Evolutionary conservation across 371 early-diverging fungal species (phyloP).

Genomic region (Neoconidiobolus thromboides): DNA sequence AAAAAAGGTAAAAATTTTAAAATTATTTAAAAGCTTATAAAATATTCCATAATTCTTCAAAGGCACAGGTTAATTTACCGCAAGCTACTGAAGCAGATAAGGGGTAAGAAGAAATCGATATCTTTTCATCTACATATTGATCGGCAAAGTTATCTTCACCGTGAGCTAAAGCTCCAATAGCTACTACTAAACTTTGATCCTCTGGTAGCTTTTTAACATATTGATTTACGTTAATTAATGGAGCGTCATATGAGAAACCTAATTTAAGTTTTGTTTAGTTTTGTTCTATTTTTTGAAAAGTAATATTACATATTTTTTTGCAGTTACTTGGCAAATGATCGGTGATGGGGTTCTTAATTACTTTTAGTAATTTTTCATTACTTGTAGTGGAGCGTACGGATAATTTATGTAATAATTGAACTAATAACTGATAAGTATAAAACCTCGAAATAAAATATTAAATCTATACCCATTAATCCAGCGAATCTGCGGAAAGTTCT

Average conservation of each 20-base stretch:
- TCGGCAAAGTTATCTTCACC: constrained; percentile 90
- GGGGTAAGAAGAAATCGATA: constrained; percentile 84
- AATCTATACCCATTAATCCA: constrained; percentile 69
- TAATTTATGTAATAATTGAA: constrained; percentile 93
- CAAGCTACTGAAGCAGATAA: constrained; percentile 90
- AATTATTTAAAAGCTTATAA: constrained; percentile 19
- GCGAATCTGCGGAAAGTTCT: constrained; percentile 95
- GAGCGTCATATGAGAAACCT: constrained; percentile 85
- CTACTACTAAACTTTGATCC: constrained; percentile 68
- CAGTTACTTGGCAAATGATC: constrained; percentile 85
- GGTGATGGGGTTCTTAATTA: constrained; percentile 90
- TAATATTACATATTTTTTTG: constrained; percentile 51
- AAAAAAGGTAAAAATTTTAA: no score
- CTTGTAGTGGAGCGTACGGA: constrained; percentile 83
- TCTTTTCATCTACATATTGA: constrained; percentile 85
- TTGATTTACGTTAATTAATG: constrained; percentile 58
- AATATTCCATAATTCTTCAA: constrained; percentile 77
- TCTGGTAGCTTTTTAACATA: constrained; percentile 61
- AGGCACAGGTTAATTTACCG: constrained; percentile 68
- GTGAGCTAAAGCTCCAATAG: constrained; percentile 94
- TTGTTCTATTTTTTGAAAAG: neutral
- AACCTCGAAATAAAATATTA: neutral
- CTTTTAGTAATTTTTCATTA: constrained; percentile 78
- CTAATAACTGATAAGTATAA: constrained; percentile 18
- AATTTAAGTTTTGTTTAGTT: neutral